Percentiles rank a stretch among this genome's conserved stretches.
These are phyloP conservation scores for Astrocystis sublimbata DNA, from an alignment of 495 filamentous ascomycete genomes.

Conservation along the genomic window DNA sequence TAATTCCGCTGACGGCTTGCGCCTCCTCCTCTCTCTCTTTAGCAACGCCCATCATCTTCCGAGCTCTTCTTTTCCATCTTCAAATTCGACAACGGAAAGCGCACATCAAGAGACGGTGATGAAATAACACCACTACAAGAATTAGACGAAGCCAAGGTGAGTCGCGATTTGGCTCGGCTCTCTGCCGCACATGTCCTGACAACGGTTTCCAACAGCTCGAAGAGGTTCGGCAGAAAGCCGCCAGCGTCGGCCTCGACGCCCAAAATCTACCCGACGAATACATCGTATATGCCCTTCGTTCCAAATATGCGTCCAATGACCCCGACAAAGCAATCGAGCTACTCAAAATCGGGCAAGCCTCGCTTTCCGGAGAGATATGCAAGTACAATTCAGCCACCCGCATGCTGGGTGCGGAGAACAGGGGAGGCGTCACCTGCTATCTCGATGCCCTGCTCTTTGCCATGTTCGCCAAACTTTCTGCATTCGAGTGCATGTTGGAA, in stretches of 20 bases:
- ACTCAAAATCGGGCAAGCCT: conserved; percentile 71
- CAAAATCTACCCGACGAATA: conserved; percentile 60
- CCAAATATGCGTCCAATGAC: conserved; percentile 66
- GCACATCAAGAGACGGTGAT: conserved; percentile 56
- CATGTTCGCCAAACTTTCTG: conserved; percentile 88
- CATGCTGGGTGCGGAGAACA: conserved; percentile 85
- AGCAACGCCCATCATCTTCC: conserved; percentile 42
- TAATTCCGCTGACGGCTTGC: conserved; percentile 25
- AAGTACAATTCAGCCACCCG: conserved; percentile 67
- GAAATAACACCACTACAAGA: conserved; percentile 53
- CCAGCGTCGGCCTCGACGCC: conserved; percentile 51
- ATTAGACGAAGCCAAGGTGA: conserved; percentile 42
- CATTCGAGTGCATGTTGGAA: conserved; percentile 85
- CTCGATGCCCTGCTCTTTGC: conserved; percentile 90
- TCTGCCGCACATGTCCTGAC: background rate
- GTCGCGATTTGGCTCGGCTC: background rate
- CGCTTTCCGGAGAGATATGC: conserved; percentile 77
- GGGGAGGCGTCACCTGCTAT: conserved; percentile 85
- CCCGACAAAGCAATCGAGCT: conserved; percentile 73
- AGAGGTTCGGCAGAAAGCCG: conserved; percentile 52
- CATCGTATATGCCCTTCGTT: conserved; percentile 67
- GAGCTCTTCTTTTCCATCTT: conserved; percentile 57
- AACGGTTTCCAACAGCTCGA: conserved; percentile 50
- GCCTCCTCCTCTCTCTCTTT: too few species aligned
- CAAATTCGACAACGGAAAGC: conserved; percentile 52